A percentile compares a stretch with the other conserved stretches of the same genome.
Conservation (phyloP, 345 rosid genomes). For the Salix brachista region DNA sequence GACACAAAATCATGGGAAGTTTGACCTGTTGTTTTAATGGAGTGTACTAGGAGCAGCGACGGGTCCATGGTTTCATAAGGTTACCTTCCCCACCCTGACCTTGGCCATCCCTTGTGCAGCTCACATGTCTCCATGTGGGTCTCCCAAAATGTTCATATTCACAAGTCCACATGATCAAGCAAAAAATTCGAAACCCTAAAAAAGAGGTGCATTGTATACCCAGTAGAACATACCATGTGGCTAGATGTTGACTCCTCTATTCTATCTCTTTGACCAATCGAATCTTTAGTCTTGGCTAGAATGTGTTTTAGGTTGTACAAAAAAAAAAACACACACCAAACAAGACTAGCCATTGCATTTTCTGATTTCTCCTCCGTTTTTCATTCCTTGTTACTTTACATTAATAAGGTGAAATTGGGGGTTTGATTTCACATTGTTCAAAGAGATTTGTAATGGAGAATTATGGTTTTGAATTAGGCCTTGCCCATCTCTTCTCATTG, state of each 20-base stretch:
- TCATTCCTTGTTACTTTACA: no score
- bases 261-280: slow-evolving; percentile 30
- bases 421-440: neutral
- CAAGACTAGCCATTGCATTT: neutral
- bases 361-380: neutral
- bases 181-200: slow-evolving; percentile 5
- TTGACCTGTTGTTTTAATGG: slow-evolving; percentile 13
- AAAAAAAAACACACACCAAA: neutral
- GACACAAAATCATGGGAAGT: slow-evolving; percentile 4
- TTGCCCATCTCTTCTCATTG: neutral
- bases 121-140: slow-evolving; percentile 52
- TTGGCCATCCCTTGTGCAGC: slow-evolving; percentile 34
- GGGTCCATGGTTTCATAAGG: slow-evolving; percentile 1
- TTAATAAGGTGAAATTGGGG: neutral
- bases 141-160: slow-evolving; percentile 33
- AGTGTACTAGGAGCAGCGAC: neutral
- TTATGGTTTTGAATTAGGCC: neutral
- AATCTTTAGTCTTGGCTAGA: neutral
- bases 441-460: neutral
- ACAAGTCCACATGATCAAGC: slow-evolving; percentile 30
- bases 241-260: slow-evolving; percentile 37
- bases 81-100: slow-evolving; percentile 9
- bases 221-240: slow-evolving; percentile 43
- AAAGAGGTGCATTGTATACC: slow-evolving; percentile 24
- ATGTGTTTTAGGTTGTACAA: neutral